Base-by-base conservation (phyloP, 352 stramenopile species). In the Globisporangium cylindrosporum region DNA sequence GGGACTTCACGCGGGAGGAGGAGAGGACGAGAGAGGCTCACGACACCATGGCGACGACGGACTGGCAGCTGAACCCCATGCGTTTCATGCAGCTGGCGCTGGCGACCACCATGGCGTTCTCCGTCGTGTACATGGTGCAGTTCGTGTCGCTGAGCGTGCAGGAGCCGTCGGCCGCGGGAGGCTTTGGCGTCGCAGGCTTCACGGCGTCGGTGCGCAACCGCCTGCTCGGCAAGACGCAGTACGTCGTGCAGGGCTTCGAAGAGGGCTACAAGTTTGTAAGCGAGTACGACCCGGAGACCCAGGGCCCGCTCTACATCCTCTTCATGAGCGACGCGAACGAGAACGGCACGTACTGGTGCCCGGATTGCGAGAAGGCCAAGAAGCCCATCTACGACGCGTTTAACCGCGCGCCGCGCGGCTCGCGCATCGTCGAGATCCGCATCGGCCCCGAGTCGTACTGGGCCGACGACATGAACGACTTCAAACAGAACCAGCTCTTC, bases 331-430 rank as follows among this genome's bases (percentile, higher is more conserved):
- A 91, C 73, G 78, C 69, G 9, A 75, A 92, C 72, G 75, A 64
- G 34, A 90, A 86, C 55, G 84, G 84, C 60, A 83, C 73, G n/a
- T 92, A 94, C 73, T 94, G 86, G 86, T 92, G 86, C 64, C 69
- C 69, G 22, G 84, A 90, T 70, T 94, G 84, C 48, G 74, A 86
- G 46, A 64, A 73, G 1, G 84, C 81, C 25, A 88, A 92, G 69
- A 72, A 82, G 10, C 80, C 79, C 8, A 74, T 94, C 41, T 70
- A 81, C 22, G 70, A 81, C 58, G 82, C 80, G 7, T 92, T 94
- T 56, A 72, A 78, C 7, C 84, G 81, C 7, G 84, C 86, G 15
- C 86, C 86, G 15, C 70, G 79, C 22, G 73, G 82, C 61, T 90
- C 84, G 4, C 77, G 81, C 15, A 65, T 94, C 34, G 72, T 91